These are phyloP conservation scores for Nakaseomyces uthaithaninus DNA, from an alignment of 1,139 yeast species.

Conservation along the genomic window DNA sequence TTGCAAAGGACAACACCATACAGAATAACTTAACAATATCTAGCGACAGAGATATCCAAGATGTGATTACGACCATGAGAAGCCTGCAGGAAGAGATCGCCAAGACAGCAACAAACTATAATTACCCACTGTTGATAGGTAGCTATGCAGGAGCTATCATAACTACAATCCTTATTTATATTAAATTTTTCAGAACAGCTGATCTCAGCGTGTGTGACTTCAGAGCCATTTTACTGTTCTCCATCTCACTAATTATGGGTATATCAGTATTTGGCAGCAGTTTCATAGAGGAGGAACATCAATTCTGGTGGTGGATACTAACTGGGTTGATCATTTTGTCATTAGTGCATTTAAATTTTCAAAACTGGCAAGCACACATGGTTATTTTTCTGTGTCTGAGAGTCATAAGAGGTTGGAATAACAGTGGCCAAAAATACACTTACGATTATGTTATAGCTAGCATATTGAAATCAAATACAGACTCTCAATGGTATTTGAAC, in stretches of 20 bases:
- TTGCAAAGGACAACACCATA: conserved; percentile 20
- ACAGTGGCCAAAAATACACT: conserved; percentile 77
- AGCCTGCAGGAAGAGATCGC: conserved; percentile 50
- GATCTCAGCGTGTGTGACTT: conserved; percentile 1
- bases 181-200: conserved; percentile 8
- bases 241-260: conserved; percentile 29
- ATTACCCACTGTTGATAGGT: conserved; percentile 41
- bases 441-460: conserved; percentile 42
- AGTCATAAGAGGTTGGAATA: conserved; percentile 75
- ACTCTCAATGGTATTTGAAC: conserved; percentile 44
- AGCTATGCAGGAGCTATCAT: conserved; percentile 40
- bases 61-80: conserved; percentile 37
- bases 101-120: conserved; percentile 66
- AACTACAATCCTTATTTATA: conserved; percentile 26
- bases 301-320: conserved; percentile 81
- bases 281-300: conserved; percentile 94
- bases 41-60: conserved; percentile 20
- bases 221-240: conserved; percentile 11
- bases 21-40: conserved; percentile 18
- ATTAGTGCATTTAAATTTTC: not conserved
- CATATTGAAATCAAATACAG: conserved; percentile 26
- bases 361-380: conserved; percentile 21
- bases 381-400: conserved; percentile 42
- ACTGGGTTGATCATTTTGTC: conserved; percentile 15
- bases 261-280: conserved; percentile 73